A percentile compares a stretch with the other conserved stretches of the same genome.
Evolutionary conservation across 139 green algal species (phyloP).

Genomic region (Marvania coccoides): DNA sequence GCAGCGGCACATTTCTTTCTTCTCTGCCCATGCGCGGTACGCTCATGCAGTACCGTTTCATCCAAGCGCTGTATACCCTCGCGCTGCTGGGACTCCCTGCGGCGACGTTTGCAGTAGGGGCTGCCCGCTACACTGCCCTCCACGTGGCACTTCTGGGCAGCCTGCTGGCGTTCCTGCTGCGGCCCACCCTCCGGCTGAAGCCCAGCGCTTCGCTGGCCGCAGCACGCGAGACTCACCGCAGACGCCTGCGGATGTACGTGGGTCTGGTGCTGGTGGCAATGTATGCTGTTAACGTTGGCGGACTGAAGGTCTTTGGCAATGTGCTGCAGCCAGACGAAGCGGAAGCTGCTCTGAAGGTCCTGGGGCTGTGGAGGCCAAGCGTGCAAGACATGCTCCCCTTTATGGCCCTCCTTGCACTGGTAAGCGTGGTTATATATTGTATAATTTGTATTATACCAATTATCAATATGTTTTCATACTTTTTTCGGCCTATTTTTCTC

Average conservation of each 20-base stretch:
- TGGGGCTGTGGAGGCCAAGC: constrained; percentile 20
- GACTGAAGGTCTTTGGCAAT: not conserved
- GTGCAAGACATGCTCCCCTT: constrained; percentile 22
- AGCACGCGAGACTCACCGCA: not conserved
- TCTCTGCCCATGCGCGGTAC: no score
- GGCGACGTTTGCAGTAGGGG: constrained; percentile 15
- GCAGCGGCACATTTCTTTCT: constrained; percentile 3
- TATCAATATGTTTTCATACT: not conserved
- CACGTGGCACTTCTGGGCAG: constrained; percentile 22
- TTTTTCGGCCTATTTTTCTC: not conserved
- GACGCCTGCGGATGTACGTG: constrained; percentile 13
- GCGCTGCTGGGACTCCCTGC: constrained; percentile 20
- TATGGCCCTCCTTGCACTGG: constrained; percentile 22
- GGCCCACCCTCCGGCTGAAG: constrained; percentile 3
- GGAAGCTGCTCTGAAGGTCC: not conserved
- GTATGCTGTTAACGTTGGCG: constrained; percentile 9
- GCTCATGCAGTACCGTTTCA: constrained; percentile 2
- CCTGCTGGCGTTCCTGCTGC: constrained; percentile 7
- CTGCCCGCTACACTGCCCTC: constrained; percentile 4
- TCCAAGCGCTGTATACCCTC: not conserved
- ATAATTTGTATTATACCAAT: not conserved
- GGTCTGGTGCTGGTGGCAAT: constrained; percentile 18
- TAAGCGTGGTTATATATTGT: constrained; percentile 1
- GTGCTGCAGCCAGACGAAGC: not conserved
- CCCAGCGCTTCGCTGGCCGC: not conserved